Base-by-base conservation (phyloP, 352 stramenopile species). In the Phytophthora palmivora region DNA sequence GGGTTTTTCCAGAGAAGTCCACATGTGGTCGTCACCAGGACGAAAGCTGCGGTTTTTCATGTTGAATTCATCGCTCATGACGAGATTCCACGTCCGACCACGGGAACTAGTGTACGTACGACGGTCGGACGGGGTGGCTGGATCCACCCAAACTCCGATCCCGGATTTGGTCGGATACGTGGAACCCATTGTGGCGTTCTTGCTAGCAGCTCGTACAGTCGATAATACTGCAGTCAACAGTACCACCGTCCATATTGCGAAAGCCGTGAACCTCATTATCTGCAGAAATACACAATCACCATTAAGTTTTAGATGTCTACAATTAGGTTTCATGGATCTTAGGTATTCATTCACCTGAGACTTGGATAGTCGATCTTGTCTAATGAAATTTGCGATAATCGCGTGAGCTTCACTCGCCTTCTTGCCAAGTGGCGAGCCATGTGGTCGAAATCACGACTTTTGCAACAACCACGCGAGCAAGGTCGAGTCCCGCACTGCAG, bases 11-110 rank as follows among this genome's bases (percentile, higher is more conserved):
- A 98, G 79, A 0, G 95, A 93, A 3, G 94, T 98, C 96, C 96
- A 99, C 43, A 94, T 72, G 41, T 97, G 93, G 76, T 98, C 95
- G 28, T 84, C 63, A n/a, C 95, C 96, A 16, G 98, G 94, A n/a
- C 71, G 51, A 66, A 99, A 98, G 28, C 61, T 85, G n/a, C 96
- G 82, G 36, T 88, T 85, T 9, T 91, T 79, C 41, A 80, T 82
- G 67, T 98, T 89, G 69, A 98, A 98, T 70, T 98, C 95, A 73
- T 98, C 95, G 32, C 89, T 97, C 88, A 98, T 98, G 30, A 95
- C 78, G 11, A 97, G 66, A 18, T 89, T 42, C 76, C 79, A 91
- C 22, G 15, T 58, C 2, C 59, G 50, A 1, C 79, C 82, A 26
- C 79, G 78, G 5, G 82, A 91, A 4, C 55, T 78, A 6, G 46